Evolutionary conservation across 352 stramenopile species (phyloP), one percentile per base, ranked within the genome.

Genomic region (Phytophthora ohioensis): DNA sequence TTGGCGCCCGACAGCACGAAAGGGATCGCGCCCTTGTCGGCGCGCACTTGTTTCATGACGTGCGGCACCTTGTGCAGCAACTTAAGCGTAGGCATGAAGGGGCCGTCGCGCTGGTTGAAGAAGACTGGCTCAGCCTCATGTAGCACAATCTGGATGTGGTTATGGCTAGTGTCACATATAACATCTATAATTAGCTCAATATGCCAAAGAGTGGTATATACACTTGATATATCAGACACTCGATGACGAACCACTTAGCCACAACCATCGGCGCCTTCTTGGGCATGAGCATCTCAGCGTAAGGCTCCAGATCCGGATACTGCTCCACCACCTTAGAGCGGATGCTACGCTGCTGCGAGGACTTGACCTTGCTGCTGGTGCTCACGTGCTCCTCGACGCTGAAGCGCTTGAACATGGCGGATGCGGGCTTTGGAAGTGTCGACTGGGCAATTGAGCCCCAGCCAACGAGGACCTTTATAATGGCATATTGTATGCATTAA

Each of bases 1-100:
- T 99, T 99, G 27, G 98, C 97, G 13, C 98, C 98, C 5, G 97
- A 98, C 11, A 99, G 80, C 59, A 99, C 82, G 73, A 98, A 99
- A 56, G 96, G 97, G 82, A 99, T 99, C 1, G 97, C 98, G 49
- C 98, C 98, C 79, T 98, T 98, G 83, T 99, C 98, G 2, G 98
- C 97, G 45, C 91, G 85, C 67, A 98, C 93, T 57, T 89, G 83
- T 69, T 95, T 94, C 93, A 98, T 98, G 45, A 98, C 91, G 56
- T 95, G 86, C 42, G 94, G 94, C 41, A 96, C 86, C 78, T 98
- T 97, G 80, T 99, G 97, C 30, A 99, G 80, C 43, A 99, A 84
- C 71, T 95, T 92, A 30, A 99, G 86, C 47, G 96, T 98, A 9
- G 98, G 98, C 74, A 99, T 97, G 78, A 99, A 99, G 3, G 96